Percentiles rank a stretch among this genome's conserved stretches.
These are phyloP conservation scores for Skeletonema potamos DNA, from an alignment of 108 stramenopile species.

Conservation along the genomic window DNA sequence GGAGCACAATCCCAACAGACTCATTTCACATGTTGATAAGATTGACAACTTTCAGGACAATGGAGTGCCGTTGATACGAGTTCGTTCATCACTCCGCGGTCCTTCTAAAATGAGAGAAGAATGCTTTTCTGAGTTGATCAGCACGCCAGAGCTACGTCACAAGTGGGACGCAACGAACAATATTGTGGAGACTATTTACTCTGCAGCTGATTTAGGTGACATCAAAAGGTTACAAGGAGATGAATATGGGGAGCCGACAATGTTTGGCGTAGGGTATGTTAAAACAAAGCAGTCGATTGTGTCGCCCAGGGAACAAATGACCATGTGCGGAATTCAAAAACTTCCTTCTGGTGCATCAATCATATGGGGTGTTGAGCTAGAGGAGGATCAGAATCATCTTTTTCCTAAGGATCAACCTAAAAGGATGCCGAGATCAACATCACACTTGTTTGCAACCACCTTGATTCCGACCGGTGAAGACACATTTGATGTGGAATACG, in stretches of 20 bases:
- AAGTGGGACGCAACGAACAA: slow-evolving; percentile 44
- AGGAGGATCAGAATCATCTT: slow-evolving; percentile 40
- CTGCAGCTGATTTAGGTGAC: slow-evolving; percentile 26
- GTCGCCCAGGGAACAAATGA: slow-evolving; percentile 49
- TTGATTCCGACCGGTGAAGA: slow-evolving; percentile 38
- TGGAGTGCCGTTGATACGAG: slow-evolving; percentile 31
- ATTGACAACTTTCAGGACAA: slow-evolving; percentile 45
- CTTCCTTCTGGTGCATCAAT: slow-evolving; percentile 36
- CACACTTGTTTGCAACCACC: slow-evolving; percentile 41
- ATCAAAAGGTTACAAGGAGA: slow-evolving; percentile 7
- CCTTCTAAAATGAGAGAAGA: slow-evolving; percentile 19
- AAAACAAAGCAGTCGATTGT: slow-evolving; percentile 46
- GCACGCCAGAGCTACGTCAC: slow-evolving; percentile 17
- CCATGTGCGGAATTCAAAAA: slow-evolving; percentile 49
- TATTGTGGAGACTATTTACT: slow-evolving; percentile 33
- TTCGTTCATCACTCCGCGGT: slow-evolving; percentile 43
- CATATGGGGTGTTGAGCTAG: slow-evolving; percentile 48
- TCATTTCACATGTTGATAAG: slow-evolving; percentile 39
- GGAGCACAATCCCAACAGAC: slow-evolving; percentile 26
- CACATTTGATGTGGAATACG: slow-evolving; percentile 50
- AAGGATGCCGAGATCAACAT: slow-evolving; percentile 29
- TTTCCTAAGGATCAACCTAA: slow-evolving; percentile 36
- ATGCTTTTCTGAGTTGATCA: slow-evolving; percentile 26
- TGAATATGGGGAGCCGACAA: slow-evolving; percentile 23
- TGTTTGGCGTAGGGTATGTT: slow-evolving; percentile 51